These are phyloP conservation scores for Comarum palustre DNA, from an alignment of 306 rosid species.

Conservation along the genomic window DNA sequence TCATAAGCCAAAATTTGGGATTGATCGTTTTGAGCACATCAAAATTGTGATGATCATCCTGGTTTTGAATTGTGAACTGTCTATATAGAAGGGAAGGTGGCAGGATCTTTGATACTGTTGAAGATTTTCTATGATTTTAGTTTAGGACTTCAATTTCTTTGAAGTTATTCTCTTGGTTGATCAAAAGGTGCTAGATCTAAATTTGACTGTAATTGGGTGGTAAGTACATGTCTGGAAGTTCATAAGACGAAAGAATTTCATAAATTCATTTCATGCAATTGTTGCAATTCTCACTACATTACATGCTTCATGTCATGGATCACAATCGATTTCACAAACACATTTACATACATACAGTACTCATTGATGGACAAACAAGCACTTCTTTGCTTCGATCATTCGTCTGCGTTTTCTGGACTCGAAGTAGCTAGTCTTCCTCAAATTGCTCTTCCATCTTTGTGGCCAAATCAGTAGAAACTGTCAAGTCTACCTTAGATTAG, in stretches of 20 bases:
- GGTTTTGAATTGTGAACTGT: neutral
- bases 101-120: too few relatives aligned
- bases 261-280: neutral
- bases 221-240: neutral
- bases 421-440: conserved; percentile 8
- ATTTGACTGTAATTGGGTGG: neutral
- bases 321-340: neutral
- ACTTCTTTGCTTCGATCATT: neutral
- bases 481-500: conserved; percentile 18
- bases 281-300: neutral
- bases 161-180: neutral
- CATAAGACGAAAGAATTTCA: neutral
- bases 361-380: neutral
- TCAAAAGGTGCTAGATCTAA: neutral
- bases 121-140: neutral
- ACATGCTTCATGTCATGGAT: neutral
- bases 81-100: neutral
- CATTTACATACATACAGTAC: conserved; percentile 4
- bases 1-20: neutral
- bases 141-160: neutral
- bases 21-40: neutral
- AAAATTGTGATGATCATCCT: neutral
- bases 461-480: conserved; percentile 15
- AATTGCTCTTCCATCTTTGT: conserved; percentile 16
- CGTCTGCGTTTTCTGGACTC: neutral